Evolutionary conservation across 2,329 filamentous ascomycete genomes (phyloP), one percentile per base, ranked within the genome.

Genomic region (Apiospora rasikravindrae): DNA sequence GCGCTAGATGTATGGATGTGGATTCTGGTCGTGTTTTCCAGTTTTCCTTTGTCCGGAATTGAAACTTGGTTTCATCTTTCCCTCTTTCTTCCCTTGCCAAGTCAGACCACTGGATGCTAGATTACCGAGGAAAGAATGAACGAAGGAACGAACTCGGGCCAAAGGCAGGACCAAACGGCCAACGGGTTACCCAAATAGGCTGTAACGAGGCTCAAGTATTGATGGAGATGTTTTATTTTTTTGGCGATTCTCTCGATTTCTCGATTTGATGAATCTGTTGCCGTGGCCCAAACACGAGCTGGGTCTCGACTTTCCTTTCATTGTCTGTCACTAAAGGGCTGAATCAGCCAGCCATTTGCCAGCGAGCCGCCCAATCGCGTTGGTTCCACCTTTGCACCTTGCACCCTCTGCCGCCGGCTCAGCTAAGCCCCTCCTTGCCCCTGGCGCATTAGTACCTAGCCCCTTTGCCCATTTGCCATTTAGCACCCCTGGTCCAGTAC

Each of bases 31-130:
- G 57, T 40, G 40, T 40, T n/a, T 14, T n/a, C 33, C 33, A 37
- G 4, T 37, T 37, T 37, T 37, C 33, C 5, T 37, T n/a, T 33
- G 19, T 37, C 45, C 10, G 45, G 45, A 47, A 64, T 64, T 64
- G 57, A 64, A 64, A 64, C 57, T 64, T 40, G 33, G 57, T 64
- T 64, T 64, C 57, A 64, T 64, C 57, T 40, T n/a, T 11, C 11
- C 24, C 4, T 37, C 53, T 10, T 22, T 42, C 40, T 2, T 2
- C 13, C 8, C 40, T 42, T 42, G 33, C 49, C 49, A 53, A 53
- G 49, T 26, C 49, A 40, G 51, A 33, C 51, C 33, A 64, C 4
- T 33, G 10, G 11, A 16, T 45, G 14, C 19, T 37, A 64, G 57
- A 64, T 40, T 40, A 10, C 29, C 29, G 29, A 64, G 33, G 57